A percentile compares a stretch with the other conserved stretches of the same genome.
Conservation (phyloP, 305 asterid species). For the Fraxinus angustifolia region DNA sequence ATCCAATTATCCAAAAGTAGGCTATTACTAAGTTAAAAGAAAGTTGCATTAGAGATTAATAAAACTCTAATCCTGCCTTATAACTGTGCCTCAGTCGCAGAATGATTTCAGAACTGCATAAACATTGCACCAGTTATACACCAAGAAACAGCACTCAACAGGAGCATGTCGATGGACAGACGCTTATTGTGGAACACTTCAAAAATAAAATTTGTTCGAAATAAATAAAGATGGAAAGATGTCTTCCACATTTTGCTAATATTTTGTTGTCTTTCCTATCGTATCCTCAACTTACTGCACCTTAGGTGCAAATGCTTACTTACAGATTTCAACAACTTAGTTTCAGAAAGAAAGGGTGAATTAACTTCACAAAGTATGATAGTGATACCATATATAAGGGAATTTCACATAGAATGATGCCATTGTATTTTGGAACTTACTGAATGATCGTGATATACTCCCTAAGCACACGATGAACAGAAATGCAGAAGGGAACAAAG, state of each 20-base stretch:
- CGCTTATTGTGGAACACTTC: background rate
- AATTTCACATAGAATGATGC: background rate
- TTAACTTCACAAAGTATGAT: background rate
- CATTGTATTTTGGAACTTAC: conserved; percentile 48
- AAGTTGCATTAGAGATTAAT: background rate
- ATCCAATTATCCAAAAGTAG: background rate
- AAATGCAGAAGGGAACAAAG: conserved; percentile 84
- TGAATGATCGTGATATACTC: conserved; percentile 95
- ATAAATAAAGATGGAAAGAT: background rate
- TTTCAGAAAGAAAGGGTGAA: background rate
- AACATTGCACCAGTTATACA: background rate
- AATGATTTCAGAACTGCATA: background rate
- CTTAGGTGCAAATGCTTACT: background rate
- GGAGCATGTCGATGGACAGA: background rate
- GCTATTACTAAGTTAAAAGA: background rate
- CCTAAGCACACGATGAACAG: conserved; percentile 80
- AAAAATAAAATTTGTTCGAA: background rate
- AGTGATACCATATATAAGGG: background rate
- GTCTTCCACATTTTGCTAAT: background rate
- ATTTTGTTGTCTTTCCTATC: background rate
- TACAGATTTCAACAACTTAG: background rate
- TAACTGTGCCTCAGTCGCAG: background rate
- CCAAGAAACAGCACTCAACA: background rate
- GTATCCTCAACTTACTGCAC: background rate
- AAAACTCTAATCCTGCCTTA: background rate